These are phyloP conservation scores for Lichtheimia ramosa DNA, from an alignment of 371 early-diverging fungal genomes.

Conservation along the genomic window DNA sequence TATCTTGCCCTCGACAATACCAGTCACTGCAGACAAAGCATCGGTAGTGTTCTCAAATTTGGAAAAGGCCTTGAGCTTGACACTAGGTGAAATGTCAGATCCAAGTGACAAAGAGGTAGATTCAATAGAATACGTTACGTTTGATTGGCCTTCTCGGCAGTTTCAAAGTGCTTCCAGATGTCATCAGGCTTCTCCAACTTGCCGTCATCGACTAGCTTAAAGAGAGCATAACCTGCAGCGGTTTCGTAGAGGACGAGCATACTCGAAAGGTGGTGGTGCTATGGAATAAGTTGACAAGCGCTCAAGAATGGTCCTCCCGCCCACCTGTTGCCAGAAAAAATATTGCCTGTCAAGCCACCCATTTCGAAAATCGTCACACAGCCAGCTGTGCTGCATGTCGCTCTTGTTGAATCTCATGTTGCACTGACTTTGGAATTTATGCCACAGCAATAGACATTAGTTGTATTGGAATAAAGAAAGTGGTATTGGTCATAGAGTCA, in stretches of 20 bases:
- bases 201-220: conserved; percentile 82
- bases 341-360: too few species aligned
- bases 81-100: conserved; percentile 36
- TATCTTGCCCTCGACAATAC: conserved; percentile 92
- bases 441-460: too few species aligned
- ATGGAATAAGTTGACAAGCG: too few species aligned
- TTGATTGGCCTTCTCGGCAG: conserved; percentile 78
- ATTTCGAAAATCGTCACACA: too few species aligned
- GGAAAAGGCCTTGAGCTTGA: conserved; percentile 92
- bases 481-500: too few species aligned
- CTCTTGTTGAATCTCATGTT: too few species aligned
- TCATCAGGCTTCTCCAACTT: conserved; percentile 76
- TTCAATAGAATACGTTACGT: conserved; percentile 45
- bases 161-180: conserved; percentile 76
- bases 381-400: too few species aligned
- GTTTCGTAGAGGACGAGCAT: conserved; percentile 89
- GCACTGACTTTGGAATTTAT: too few species aligned
- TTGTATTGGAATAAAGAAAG: too few species aligned
- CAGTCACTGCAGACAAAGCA: conserved; percentile 93
- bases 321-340: too few species aligned
- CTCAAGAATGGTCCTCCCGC: too few species aligned
- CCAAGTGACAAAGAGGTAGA: conserved; percentile 1
- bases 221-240: conserved; percentile 87
- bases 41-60: conserved; percentile 98
- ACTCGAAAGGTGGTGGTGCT: too few species aligned